A percentile compares a stretch with the other conserved stretches of the same genome.
These are phyloP conservation scores for Chenopodium formosanum DNA, from an alignment of 148 eudicot species.

Conservation along the genomic window DNA sequence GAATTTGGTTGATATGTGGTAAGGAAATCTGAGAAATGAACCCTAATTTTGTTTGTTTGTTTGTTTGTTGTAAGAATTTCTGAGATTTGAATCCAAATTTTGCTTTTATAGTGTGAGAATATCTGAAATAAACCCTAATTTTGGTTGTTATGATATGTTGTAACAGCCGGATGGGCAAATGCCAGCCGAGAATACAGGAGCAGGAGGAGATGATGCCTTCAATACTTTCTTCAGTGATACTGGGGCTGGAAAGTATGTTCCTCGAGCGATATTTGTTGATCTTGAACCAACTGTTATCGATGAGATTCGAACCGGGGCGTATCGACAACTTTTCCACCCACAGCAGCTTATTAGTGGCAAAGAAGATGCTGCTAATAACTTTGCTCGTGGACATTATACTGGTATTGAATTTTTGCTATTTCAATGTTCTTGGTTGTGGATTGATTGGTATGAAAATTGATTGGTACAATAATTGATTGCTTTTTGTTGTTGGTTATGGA, in stretches of 20 bases:
- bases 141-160: not conserved
- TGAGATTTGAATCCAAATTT: no score
- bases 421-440: no score
- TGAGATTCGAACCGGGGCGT: constrained; percentile 24
- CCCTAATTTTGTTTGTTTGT: no score
- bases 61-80: no score
- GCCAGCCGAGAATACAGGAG: constrained; percentile 14
- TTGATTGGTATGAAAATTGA: no score
- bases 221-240: constrained; percentile 28
- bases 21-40: no score
- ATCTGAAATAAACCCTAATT: no score
- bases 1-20: no score
- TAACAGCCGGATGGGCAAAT: constrained; percentile 22
- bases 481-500: not conserved
- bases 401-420: not conserved
- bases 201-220: constrained; percentile 25
- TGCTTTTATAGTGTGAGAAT: no score
- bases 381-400: constrained; percentile 30
- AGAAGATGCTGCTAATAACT: constrained; percentile 31
- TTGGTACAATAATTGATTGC: no score
- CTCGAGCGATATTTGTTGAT: constrained; percentile 21
- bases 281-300: constrained; percentile 29
- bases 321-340: constrained; percentile 29
- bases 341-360: constrained; percentile 29
- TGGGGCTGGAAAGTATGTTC: constrained; percentile 22